A percentile compares a stretch with the other conserved stretches of the same genome.
These are phyloP conservation scores for Ogataea nakhonphanomensis DNA, from an alignment of 805 yeast genomes.

Conservation along the genomic window DNA sequence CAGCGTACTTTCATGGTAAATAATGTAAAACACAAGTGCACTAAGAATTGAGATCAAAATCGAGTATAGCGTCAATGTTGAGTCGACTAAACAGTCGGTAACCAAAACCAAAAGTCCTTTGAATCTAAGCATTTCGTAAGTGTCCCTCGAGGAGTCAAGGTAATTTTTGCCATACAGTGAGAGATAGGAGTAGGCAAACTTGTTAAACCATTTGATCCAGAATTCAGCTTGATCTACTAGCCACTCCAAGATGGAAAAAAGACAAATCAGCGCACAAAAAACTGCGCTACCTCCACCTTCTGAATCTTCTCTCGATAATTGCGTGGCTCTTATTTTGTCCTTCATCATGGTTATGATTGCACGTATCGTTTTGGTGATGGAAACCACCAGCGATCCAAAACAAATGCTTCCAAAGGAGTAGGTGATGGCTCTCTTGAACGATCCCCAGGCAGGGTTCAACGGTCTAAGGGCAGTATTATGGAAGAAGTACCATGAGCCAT, in stretches of 20 bases:
- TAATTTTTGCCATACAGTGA: slow-evolving; percentile 85
- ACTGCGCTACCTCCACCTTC: slow-evolving; percentile 50
- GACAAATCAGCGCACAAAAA: slow-evolving; percentile 44
- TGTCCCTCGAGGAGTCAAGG: slow-evolving; percentile 70
- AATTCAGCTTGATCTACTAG: slow-evolving; percentile 34
- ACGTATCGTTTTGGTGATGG: slow-evolving; percentile 64
- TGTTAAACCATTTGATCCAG: slow-evolving; percentile 76
- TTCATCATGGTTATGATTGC: slow-evolving; percentile 51
- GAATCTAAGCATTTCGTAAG: slow-evolving; percentile 71
- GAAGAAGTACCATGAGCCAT: slow-evolving; percentile 89
- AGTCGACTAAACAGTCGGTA: slow-evolving; percentile 77
- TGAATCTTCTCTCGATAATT: slow-evolving; percentile 35
- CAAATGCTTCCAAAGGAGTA: slow-evolving; percentile 89
- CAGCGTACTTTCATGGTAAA: slow-evolving; percentile 13
- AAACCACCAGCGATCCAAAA: slow-evolving; percentile 73
- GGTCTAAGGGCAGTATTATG: slow-evolving; percentile 54
- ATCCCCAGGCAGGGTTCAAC: slow-evolving; percentile 71
- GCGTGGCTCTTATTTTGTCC: slow-evolving; percentile 31
- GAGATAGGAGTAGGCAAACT: slow-evolving; percentile 82
- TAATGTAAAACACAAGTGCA: slow-evolving; percentile 27
- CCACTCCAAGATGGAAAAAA: slow-evolving; percentile 69
- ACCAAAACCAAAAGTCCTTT: slow-evolving; percentile 84
- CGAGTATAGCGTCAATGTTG: slow-evolving; percentile 75
- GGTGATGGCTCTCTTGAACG: slow-evolving; percentile 73
- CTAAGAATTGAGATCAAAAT: slow-evolving; percentile 53